A percentile compares a stretch with the other conserved stretches of the same genome.
These are phyloP conservation scores for Ettlia oleoabundans DNA, from an alignment of 139 green algal genomes.

Conservation along the genomic window DNA sequence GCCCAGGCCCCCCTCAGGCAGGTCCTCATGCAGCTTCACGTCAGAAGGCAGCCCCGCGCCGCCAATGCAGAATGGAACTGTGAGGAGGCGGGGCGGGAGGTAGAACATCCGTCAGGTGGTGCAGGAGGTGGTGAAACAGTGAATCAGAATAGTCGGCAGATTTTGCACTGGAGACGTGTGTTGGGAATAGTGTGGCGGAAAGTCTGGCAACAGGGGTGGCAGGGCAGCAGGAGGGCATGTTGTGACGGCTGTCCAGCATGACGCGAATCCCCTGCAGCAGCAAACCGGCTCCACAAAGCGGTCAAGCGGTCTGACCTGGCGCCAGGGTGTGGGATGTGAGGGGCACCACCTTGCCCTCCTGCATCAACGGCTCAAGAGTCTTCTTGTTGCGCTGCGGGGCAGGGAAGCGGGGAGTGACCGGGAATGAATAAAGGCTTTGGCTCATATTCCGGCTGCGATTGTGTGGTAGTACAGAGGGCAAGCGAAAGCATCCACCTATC, in stretches of 20 bases:
- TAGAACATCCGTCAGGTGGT: background rate
- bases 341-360: slow-evolving; percentile 75
- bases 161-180: no score
- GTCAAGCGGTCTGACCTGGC: slow-evolving; percentile 49
- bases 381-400: slow-evolving; percentile 84
- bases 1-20: slow-evolving; percentile 86
- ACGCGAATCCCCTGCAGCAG: background rate
- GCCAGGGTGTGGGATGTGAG: slow-evolving; percentile 96
- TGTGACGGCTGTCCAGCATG: no score
- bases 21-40: slow-evolving; percentile 76
- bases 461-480: no score
- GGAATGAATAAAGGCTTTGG: background rate
- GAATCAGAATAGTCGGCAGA: no score
- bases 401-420: background rate
- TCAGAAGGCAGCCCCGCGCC: slow-evolving; percentile 81
- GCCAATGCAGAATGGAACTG: slow-evolving; percentile 89
- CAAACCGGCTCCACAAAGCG: background rate
- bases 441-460: no score
- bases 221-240: no score
- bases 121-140: background rate
- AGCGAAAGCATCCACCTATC: background rate
- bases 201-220: no score
- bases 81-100: background rate
- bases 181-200: no score
- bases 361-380: slow-evolving; percentile 65